phyloP scores from a whole-genome alignment of 202 grass and related monocot species.

The Digitaria exilis region DNA sequence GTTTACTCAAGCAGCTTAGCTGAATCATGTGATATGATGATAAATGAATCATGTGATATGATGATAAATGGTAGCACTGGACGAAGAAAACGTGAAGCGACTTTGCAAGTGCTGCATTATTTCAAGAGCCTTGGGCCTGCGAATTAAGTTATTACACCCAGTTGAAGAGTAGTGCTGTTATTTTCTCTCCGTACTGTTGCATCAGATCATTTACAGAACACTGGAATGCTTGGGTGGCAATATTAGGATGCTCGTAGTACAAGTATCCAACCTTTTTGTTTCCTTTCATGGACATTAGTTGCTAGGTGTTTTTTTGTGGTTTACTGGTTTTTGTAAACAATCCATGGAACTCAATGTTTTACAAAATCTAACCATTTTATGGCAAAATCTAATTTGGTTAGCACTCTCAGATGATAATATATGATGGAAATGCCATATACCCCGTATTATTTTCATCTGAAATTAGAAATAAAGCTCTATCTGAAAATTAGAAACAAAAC shows the following conservation, averaged over 20 bases:
- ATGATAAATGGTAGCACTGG: not conserved
- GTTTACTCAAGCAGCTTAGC: not conserved
- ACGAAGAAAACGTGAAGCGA: not conserved
- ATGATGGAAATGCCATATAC: not conserved
- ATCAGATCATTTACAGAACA: not conserved
- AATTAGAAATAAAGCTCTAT: not conserved
- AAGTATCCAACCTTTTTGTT: not conserved
- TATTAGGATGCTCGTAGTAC: not conserved
- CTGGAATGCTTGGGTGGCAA: not conserved
- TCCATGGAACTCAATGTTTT: not conserved
- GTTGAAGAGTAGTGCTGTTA: not conserved
- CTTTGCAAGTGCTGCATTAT: not conserved
- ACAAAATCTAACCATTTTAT: not conserved
- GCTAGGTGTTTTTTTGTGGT: not conserved
- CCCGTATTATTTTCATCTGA: not conserved
- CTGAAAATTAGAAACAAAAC: not conserved
- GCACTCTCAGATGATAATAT: not conserved
- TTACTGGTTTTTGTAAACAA: not conserved
- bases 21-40: not conserved
- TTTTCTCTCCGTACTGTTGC: not conserved
- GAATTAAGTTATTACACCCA: not conserved
- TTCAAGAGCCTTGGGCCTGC: not conserved
- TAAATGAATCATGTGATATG: not conserved
- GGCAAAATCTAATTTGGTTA: not conserved
- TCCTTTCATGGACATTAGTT: not conserved